phyloP scores from a whole-genome alignment of 176 grass and related monocot species.

The Triticum turgidum region DNA sequence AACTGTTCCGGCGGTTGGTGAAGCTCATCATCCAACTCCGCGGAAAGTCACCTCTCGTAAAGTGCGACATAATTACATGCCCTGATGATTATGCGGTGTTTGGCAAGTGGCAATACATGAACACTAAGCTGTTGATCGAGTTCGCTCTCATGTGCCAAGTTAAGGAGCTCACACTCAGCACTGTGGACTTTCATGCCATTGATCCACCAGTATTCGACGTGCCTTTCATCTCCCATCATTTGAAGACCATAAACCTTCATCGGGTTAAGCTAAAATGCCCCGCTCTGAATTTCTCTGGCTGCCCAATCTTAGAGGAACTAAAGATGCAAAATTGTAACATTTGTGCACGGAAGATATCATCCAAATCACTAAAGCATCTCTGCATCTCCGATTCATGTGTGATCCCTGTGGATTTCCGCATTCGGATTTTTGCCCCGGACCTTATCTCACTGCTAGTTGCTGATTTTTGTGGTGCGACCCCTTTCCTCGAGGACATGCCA shows the following conservation, averaged over 20 bases:
- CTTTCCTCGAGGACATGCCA: neutral
- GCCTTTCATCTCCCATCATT: neutral
- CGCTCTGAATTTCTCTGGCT: neutral
- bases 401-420: neutral
- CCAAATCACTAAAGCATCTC: neutral
- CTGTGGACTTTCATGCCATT: fast-evolving
- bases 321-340: neutral
- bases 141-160: neutral
- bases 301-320: neutral
- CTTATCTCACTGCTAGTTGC: neutral
- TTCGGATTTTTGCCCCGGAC: neutral
- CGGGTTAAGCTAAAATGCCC: neutral
- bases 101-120: neutral
- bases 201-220: neutral
- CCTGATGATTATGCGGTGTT: no score
- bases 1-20: neutral
- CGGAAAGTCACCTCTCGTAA: neutral
- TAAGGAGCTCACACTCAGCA: neutral
- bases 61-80: neutral
- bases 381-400: neutral
- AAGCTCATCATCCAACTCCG: neutral
- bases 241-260: neutral
- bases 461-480: neutral
- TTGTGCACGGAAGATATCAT: neutral
- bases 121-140: neutral